Evolutionary conservation across 1,139 yeast species (phyloP).

Genomic region (Scheffersomyces stambukii): DNA sequence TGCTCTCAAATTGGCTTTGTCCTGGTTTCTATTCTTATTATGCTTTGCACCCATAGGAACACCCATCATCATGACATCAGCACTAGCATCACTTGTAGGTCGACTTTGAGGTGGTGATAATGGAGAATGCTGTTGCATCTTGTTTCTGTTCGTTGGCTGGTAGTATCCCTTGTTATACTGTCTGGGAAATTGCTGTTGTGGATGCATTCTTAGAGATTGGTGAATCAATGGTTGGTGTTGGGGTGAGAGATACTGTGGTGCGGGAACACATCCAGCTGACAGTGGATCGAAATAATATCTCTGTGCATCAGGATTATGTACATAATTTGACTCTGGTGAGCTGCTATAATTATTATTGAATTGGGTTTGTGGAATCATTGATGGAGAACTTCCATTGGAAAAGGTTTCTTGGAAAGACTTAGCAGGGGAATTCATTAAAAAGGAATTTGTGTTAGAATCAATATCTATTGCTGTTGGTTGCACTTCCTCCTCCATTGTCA

Average conservation of each 20-base stretch:
- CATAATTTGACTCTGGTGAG: too few relatives aligned
- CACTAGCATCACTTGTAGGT: constrained; percentile 1
- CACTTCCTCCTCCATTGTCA: too few relatives aligned
- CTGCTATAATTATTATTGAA: background rate
- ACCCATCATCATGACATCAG: constrained; percentile 28
- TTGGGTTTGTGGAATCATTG: background rate
- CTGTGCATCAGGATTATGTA: background rate
- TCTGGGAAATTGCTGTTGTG: background rate
- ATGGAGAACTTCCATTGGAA: background rate
- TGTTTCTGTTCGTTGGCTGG: too few relatives aligned
- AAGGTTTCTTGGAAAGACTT: too few relatives aligned
- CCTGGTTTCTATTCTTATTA: constrained; percentile 31
- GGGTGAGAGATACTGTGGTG: constrained; percentile 1
- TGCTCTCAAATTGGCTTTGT: constrained; percentile 39
- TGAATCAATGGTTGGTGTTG: background rate
- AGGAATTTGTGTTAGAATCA: too few relatives aligned
- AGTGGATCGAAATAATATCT: background rate
- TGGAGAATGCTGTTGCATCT: too few relatives aligned
- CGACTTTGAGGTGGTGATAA: background rate
- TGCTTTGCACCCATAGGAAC: constrained; percentile 33
- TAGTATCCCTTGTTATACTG: background rate
- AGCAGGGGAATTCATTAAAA: too few relatives aligned
- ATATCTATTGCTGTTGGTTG: too few relatives aligned
- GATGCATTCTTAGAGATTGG: background rate
- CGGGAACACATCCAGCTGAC: constrained; percentile 2